These are phyloP conservation scores for Perkinsus olseni DNA, from an alignment of 169 alveolate species.

Conservation along the genomic window DNA sequence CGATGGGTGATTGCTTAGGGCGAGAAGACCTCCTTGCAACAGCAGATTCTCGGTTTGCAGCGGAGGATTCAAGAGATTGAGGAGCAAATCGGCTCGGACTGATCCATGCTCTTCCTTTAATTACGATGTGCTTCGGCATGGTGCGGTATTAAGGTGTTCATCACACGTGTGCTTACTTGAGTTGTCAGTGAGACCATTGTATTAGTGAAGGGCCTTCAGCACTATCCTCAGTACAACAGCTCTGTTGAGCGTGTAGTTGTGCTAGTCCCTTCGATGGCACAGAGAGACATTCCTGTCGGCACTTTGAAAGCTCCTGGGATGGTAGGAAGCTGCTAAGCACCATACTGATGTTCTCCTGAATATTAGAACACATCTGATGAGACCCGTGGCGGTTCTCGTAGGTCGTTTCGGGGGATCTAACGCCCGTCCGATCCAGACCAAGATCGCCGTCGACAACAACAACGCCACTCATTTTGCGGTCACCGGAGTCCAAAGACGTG, in stretches of 20 bases:
- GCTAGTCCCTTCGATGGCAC: too few relatives aligned
- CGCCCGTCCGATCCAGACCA: background rate
- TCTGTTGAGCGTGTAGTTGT: too few relatives aligned
- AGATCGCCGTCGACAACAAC: background rate
- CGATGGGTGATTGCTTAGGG: slow-evolving; percentile 24
- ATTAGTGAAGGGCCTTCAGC: too few relatives aligned
- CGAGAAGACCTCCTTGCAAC: slow-evolving; percentile 73
- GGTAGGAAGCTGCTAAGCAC: too few relatives aligned
- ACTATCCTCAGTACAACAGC: too few relatives aligned
- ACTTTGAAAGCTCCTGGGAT: too few relatives aligned
- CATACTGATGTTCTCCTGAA: too few relatives aligned
- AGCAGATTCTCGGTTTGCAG: slow-evolving; percentile 62
- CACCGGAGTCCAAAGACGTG: background rate
- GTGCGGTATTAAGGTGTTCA: background rate
- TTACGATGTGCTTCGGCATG: background rate
- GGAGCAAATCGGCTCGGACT: slow-evolving; percentile 68
- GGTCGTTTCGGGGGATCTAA: background rate
- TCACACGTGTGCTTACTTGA: background rate
- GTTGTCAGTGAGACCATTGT: background rate
- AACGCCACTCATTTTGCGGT: background rate
- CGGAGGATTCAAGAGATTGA: slow-evolving; percentile 74
- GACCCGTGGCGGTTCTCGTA: background rate
- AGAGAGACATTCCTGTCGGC: too few relatives aligned
- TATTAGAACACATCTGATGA: too few relatives aligned
- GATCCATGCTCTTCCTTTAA: background rate